A percentile compares a stretch with the other conserved stretches of the same genome.
phyloP scores from a whole-genome alignment of 495 filamentous ascomycete genomes.

The Podospora pseudocomata region DNA sequence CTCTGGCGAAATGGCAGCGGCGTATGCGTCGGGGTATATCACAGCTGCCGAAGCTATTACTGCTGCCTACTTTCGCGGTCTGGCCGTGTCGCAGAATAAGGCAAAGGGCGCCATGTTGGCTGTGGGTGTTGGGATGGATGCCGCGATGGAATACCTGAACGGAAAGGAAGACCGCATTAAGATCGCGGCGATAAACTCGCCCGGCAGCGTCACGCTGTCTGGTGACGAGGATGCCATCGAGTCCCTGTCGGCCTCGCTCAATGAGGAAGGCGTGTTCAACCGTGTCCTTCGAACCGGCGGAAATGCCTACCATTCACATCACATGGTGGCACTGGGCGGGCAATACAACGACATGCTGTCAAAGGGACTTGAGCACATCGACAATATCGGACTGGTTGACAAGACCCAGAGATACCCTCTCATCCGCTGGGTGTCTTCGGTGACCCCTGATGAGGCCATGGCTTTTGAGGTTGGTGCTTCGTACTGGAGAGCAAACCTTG shows the following conservation, averaged over 20 bases:
- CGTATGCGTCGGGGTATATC: constrained; percentile 36
- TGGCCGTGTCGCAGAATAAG: constrained; percentile 15
- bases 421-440: constrained; percentile 20
- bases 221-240: constrained; percentile 37
- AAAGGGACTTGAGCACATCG: background rate
- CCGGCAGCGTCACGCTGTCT: constrained; percentile 36
- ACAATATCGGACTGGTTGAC: background rate
- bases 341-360: background rate
- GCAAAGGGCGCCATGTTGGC: constrained; percentile 37
- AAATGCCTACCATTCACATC: constrained; percentile 51
- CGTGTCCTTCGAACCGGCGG: constrained; percentile 40
- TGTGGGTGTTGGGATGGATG: constrained; percentile 31
- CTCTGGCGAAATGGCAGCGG: constrained; percentile 43
- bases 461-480: background rate
- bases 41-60: constrained; percentile 28
- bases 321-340: constrained; percentile 34
- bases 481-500: constrained; percentile 50
- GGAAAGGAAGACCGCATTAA: constrained; percentile 22
- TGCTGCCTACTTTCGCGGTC: constrained; percentile 36
- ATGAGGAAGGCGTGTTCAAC: constrained; percentile 34
- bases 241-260: constrained; percentile 26
- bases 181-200: constrained; percentile 44
- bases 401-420: background rate
- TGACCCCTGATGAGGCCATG: constrained; percentile 16
- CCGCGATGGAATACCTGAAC: constrained; percentile 8